Base-by-base conservation (phyloP, 163 green algal species). In the Chloroidium sp. region DNA sequence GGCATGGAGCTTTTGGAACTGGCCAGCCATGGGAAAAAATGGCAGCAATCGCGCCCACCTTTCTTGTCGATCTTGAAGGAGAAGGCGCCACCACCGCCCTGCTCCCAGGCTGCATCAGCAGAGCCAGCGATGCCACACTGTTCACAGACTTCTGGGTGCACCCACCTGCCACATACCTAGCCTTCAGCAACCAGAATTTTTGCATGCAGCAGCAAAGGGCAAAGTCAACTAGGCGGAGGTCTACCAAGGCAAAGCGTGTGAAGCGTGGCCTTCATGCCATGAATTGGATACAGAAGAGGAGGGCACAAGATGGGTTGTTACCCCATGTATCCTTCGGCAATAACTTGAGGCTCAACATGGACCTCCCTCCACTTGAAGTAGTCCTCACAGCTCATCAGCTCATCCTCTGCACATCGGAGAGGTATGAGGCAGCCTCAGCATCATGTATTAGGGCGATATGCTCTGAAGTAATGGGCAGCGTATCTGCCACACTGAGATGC, bases 41-140 rank as follows among this genome's bases (percentile, higher is more conserved):
- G 64, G 6, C 6, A 72, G 8, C 69, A 1, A 3, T 14, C 14
- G 36, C 6, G 57, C 80, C n/a, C n/a, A 87, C 83, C 83, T 77
- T 77, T 80, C 75, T 87, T 90, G 69, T 85, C 86, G 3, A 90
- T 87, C 62, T 91, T 91, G 76, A 85, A 84, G 64, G 61, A 86
- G 76, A 90, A 92, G 59, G 86, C 84, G 69, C 90, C 88, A 3
- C 86, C 87, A 62, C 90, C 88, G 59, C 83, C 83, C 75, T 79
- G 67, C 62, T 90, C 86, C 89, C 89, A 93, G 1, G 90, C 89
- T n/a, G 84, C 87, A 1, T 81, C 82, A 1, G 87, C 77, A 59
- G 14, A 83, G 14, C 58, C 75, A 0, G 86, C 85, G 2, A 95
- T 85, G 60, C 84, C 87, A 62, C 87, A 90, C 68, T 81, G 59